Conservation (phyloP, 768 basidiomycete genomes). For the Leccinum subgranulosum region DNA sequence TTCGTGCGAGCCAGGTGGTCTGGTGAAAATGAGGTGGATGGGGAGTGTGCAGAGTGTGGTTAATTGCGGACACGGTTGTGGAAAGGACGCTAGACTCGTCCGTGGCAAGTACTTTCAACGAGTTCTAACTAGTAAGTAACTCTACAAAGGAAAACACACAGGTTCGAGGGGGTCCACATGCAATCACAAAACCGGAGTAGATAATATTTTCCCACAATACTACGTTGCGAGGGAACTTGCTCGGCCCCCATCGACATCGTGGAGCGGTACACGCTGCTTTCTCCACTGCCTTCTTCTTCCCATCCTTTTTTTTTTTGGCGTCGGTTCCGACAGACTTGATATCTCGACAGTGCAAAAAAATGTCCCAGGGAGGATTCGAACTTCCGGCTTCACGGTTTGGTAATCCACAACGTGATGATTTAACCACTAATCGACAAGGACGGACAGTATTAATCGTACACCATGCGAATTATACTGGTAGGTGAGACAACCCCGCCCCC, state of each 20-base stretch:
- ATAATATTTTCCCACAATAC: conserved; percentile 21
- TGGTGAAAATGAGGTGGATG: conserved; percentile 29
- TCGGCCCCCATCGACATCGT: background rate
- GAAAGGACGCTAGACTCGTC: conserved; percentile 19
- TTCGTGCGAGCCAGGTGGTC: conserved; percentile 31
- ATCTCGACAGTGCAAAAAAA: conserved; percentile 1
- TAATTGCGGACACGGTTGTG: conserved; percentile 43
- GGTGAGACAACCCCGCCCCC: background rate
- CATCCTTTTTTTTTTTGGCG: background rate
- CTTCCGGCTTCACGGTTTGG: conserved; percentile 38
- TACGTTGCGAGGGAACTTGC: no score
- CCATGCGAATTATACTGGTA: background rate
- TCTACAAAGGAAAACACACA: conserved; percentile 10
- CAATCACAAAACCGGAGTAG: conserved; percentile 25
- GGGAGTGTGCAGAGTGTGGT: conserved; percentile 24
- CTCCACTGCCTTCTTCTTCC: background rate
- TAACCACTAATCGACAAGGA: conserved; percentile 46
- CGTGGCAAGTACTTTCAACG: background rate
- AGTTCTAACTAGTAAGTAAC: background rate
- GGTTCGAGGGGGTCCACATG: background rate
- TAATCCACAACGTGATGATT: conserved; percentile 41
- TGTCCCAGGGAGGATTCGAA: conserved; percentile 39
- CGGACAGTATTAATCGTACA: background rate
- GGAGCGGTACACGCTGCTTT: background rate
- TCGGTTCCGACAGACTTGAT: background rate